A percentile compares a stretch with the other conserved stretches of the same genome.
Conservation (phyloP, 1,284 basidiomycete species). For the Wolfiporia cocos region DNA sequence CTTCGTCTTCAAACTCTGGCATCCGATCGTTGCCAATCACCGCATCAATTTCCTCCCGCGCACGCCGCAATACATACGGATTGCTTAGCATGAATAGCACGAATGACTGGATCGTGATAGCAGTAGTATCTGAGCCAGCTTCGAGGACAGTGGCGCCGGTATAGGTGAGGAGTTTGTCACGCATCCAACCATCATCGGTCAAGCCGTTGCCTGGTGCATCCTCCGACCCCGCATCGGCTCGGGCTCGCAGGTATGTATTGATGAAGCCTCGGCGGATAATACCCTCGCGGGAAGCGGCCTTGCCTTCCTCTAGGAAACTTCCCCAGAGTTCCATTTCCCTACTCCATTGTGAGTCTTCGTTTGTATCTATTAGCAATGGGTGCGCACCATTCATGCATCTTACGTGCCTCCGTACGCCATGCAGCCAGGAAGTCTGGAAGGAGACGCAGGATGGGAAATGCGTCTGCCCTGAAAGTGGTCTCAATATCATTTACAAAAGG, state of each 20-base stretch:
- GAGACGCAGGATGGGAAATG: slow-evolving; percentile 22
- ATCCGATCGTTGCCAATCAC: slow-evolving; percentile 22
- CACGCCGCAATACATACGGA: slow-evolving; percentile 28
- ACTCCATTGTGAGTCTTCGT: too few species aligned
- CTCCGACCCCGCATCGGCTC: slow-evolving; percentile 18
- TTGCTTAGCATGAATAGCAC: slow-evolving; percentile 25
- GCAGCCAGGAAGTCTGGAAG: slow-evolving; percentile 23
- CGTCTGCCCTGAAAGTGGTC: slow-evolving; percentile 17
- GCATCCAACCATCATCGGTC: slow-evolving; percentile 23
- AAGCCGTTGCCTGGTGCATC: slow-evolving; percentile 20
- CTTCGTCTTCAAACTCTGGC: slow-evolving; percentile 23
- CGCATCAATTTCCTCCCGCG: slow-evolving; percentile 30
- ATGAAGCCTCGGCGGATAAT: neutral
- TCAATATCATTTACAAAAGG: neutral
- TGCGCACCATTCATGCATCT: slow-evolving; percentile 24
- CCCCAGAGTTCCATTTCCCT: slow-evolving; percentile 25
- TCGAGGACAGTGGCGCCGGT: slow-evolving; percentile 15
- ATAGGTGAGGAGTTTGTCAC: slow-evolving; percentile 23
- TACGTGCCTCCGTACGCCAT: slow-evolving; percentile 21
- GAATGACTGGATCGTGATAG: slow-evolving; percentile 20
- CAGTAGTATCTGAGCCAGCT: slow-evolving; percentile 24
- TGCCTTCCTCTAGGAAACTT: slow-evolving; percentile 10
- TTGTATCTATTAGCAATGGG: neutral
- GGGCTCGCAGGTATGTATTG: slow-evolving; percentile 17
- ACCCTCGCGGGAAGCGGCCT: neutral